These are phyloP conservation scores for Aspergillus homomorphus DNA, from an alignment of 495 filamentous ascomycete genomes.

Conservation along the genomic window DNA sequence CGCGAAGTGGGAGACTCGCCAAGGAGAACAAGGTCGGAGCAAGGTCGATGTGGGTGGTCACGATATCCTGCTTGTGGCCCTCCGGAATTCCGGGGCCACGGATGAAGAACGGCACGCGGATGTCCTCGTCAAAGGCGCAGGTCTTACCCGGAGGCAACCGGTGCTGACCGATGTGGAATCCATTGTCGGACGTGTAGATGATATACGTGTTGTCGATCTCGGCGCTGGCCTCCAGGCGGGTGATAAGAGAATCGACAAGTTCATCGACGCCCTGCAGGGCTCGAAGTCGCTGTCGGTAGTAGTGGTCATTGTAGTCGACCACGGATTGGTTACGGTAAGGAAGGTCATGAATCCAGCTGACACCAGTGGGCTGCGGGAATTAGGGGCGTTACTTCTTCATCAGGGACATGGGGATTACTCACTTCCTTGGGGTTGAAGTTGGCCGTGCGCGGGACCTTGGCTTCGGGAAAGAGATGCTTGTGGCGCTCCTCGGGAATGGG, in stretches of 20 bases:
- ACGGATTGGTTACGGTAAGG: slow-evolving; percentile 44
- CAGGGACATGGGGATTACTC: no score
- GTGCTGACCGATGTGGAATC: slow-evolving; percentile 67
- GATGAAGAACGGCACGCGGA: slow-evolving; percentile 57
- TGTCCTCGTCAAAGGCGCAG: slow-evolving; percentile 63
- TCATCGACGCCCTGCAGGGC: slow-evolving; percentile 61
- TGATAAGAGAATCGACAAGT: slow-evolving; percentile 52
- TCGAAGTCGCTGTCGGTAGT: slow-evolving; percentile 54
- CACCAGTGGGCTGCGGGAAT: slow-evolving; percentile 57
- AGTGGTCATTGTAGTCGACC: slow-evolving; percentile 59
- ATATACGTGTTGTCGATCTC: slow-evolving; percentile 61
- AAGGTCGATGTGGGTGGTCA: slow-evolving; percentile 61
- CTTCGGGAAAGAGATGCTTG: slow-evolving; percentile 20
- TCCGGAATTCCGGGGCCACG: slow-evolving; percentile 51
- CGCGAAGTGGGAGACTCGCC: slow-evolving; percentile 33
- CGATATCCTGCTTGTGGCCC: slow-evolving; percentile 35
- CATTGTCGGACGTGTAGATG: slow-evolving; percentile 65
- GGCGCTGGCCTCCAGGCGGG: slow-evolving; percentile 38
- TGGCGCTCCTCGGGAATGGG: slow-evolving; percentile 13
- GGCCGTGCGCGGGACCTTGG: slow-evolving; percentile 19
- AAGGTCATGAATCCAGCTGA: slow-evolving; percentile 53
- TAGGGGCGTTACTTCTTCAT: no score
- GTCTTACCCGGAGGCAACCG: slow-evolving; percentile 62
- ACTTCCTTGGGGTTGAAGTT: slow-evolving; percentile 46
- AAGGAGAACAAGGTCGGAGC: slow-evolving; percentile 56